A percentile compares a stretch with the other conserved stretches of the same genome.
These are phyloP conservation scores for Starmerella floris DNA, from an alignment of 805 yeast genomes.

Conservation along the genomic window DNA sequence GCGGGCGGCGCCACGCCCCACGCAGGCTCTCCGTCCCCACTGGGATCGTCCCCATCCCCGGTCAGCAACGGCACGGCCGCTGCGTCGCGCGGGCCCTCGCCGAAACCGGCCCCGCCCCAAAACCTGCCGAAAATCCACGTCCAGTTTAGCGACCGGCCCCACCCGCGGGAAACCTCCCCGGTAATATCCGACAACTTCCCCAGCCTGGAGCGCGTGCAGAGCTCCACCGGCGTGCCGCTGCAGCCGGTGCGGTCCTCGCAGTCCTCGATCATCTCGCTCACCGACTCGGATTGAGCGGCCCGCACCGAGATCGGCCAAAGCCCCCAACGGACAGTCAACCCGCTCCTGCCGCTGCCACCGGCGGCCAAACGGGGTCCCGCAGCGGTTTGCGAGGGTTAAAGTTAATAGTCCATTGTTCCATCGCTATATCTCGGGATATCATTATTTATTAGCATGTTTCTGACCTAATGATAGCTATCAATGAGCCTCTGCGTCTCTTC, in stretches of 20 bases:
- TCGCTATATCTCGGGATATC: too few species aligned
- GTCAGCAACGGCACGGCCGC: neutral
- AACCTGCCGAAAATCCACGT: slow-evolving; percentile 8
- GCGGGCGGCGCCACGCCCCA: neutral
- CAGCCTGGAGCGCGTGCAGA: slow-evolving; percentile 17
- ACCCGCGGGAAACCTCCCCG: slow-evolving; percentile 10
- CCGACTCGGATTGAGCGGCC: slow-evolving; percentile 22
- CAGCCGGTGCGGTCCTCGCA: slow-evolving; percentile 20
- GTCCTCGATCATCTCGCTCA: slow-evolving; percentile 20
- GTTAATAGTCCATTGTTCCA: too few species aligned
- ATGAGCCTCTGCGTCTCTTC: slow-evolving; percentile 25
- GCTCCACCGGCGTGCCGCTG: slow-evolving; percentile 13
- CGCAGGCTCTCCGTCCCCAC: too few species aligned
- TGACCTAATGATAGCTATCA: neutral
- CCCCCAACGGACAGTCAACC: too few species aligned
- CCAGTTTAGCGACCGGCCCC: slow-evolving; percentile 17
- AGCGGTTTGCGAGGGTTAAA: too few species aligned
- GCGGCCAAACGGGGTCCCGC: neutral
- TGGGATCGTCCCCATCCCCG: neutral
- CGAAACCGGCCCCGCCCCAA: neutral
- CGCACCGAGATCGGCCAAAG: too few species aligned
- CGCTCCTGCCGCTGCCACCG: neutral
- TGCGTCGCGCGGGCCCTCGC: neutral
- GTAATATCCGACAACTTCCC: slow-evolving; percentile 14
- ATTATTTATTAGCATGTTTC: too few species aligned